Conservation (phyloP, 2,329 filamentous ascomycete genomes). For the Triangularia verruculosa region DNA sequence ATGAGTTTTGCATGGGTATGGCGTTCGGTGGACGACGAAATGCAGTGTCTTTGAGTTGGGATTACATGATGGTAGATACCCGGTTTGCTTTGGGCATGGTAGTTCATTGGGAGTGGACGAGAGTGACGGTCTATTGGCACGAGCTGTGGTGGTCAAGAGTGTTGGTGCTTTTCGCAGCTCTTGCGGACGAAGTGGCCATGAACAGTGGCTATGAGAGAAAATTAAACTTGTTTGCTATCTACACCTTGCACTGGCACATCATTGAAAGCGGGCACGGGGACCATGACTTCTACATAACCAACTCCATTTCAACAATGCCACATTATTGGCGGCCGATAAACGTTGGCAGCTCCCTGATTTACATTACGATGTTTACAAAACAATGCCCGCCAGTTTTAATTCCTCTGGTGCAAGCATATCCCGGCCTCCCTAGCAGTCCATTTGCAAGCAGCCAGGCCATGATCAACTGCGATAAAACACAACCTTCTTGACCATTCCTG, state of each 20-base stretch:
- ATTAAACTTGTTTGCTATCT: background rate
- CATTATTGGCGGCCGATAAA: too few relatives aligned
- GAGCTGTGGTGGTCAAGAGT: background rate
- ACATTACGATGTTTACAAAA: too few relatives aligned
- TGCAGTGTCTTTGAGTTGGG: slow-evolving; percentile 1
- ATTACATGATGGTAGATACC: slow-evolving; percentile 14
- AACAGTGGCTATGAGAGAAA: background rate
- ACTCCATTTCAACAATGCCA: too few relatives aligned
- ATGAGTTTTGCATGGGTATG: slow-evolving; percentile 6
- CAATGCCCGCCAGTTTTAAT: too few relatives aligned
- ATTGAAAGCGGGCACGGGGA: background rate
- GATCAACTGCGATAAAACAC: too few relatives aligned
- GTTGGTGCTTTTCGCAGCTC: background rate
- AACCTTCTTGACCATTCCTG: too few relatives aligned
- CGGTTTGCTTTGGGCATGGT: background rate
- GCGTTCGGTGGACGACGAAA: background rate
- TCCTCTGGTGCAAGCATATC: too few relatives aligned
- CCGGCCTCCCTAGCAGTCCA: too few relatives aligned
- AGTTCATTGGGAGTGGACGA: background rate
- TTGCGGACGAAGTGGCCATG: background rate
- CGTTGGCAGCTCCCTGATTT: too few relatives aligned
- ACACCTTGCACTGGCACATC: background rate
- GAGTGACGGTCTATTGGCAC: background rate
- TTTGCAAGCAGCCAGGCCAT: too few relatives aligned
- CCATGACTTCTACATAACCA: background rate